Base-by-base conservation (phyloP, 768 basidiomycete genomes). In the Melanogaster broomeanus region DNA sequence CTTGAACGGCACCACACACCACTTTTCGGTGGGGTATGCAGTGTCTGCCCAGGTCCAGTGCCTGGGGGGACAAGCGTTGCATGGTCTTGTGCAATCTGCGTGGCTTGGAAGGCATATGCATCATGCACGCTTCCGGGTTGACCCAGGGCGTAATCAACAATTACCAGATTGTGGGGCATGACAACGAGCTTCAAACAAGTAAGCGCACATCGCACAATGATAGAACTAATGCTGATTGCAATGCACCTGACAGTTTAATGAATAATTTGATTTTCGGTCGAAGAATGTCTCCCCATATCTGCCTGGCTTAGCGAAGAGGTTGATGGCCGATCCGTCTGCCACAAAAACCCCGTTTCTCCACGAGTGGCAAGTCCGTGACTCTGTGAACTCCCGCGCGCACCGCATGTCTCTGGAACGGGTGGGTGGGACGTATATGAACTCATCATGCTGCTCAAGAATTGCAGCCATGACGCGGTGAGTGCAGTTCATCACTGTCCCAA, bases 41-140 rank as follows among this genome's bases (percentile, higher is more conserved):
- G 27, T 28, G 27, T 28, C 27, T 4, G 25, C 25, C 8, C 25
- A 27, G 4, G 25, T 8, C 25, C 25, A 27, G 25, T 27, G 25
- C 4, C 27, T 5, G 27, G 27, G 27, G 27, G 27, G 9, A 28
- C 5, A 4, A 28, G 27, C 9, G 27, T 28, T 28, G 27, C 27
- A 28, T 28, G 27, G 9, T 28, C 27, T 9, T 28, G 27, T 9
- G 9, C 27, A 9, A 28, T 28, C 4, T 28, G 27, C 9, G 51
- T 52, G 16, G 35, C 37, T 31, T 28, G 18, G 38, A 52, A 47
- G 25, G 51, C 45, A 39, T 45, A 45, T 21, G 51, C 37, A 52
- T 52, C 25, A 27, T 27, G 25, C 8, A 27, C 8, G 25, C 25
- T 27, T 4, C 25, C 25, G 4, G 25, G 25, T 4, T 27, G 4